A percentile compares a stretch with the other conserved stretches of the same genome.
These are phyloP conservation scores for Amanita polypyramis DNA, from an alignment of 768 basidiomycete species.

Conservation along the genomic window DNA sequence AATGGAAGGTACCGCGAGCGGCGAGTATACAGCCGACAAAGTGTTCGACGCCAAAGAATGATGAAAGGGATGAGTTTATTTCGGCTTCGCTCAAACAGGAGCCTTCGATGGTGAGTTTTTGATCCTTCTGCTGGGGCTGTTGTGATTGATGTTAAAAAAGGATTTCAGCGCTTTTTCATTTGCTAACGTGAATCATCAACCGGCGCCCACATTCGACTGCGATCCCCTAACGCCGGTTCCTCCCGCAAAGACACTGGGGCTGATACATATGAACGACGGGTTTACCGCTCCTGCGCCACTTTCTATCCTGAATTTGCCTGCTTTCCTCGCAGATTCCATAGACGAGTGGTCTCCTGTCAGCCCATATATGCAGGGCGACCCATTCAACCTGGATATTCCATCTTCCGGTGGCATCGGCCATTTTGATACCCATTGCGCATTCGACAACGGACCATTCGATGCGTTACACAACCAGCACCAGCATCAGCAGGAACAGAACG, in stretches of 20 bases:
- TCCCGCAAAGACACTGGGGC: background rate
- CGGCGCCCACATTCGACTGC: slow-evolving; percentile 19
- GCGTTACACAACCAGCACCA: background rate
- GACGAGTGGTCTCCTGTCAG: background rate
- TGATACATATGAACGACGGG: background rate
- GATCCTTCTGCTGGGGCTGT: slow-evolving; percentile 1
- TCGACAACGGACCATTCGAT: background rate
- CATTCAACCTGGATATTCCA: background rate
- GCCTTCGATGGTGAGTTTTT: slow-evolving; percentile 37
- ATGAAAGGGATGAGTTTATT: slow-evolving; percentile 17
- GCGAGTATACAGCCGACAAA: slow-evolving; percentile 30
- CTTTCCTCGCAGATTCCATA: slow-evolving; percentile 2
- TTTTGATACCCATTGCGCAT: background rate
- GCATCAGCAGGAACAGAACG: background rate
- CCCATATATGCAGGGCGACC: background rate
- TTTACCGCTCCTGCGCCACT: slow-evolving; percentile 2
- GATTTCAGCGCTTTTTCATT: slow-evolving; percentile 38
- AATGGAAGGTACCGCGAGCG: slow-evolving; percentile 20
- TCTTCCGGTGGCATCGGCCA: background rate
- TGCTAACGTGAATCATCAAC: slow-evolving; percentile 22
- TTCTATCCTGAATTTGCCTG: background rate
- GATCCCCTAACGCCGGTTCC: slow-evolving; percentile 16
- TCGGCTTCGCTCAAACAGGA: slow-evolving; percentile 28
- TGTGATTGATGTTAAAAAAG: slow-evolving; percentile 15
- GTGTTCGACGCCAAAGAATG: slow-evolving; percentile 16